Percentiles rank a stretch among this genome's conserved stretches.
phyloP scores from a whole-genome alignment of 139 green algal genomes.

The Auxenochlorella protothecoides region DNA sequence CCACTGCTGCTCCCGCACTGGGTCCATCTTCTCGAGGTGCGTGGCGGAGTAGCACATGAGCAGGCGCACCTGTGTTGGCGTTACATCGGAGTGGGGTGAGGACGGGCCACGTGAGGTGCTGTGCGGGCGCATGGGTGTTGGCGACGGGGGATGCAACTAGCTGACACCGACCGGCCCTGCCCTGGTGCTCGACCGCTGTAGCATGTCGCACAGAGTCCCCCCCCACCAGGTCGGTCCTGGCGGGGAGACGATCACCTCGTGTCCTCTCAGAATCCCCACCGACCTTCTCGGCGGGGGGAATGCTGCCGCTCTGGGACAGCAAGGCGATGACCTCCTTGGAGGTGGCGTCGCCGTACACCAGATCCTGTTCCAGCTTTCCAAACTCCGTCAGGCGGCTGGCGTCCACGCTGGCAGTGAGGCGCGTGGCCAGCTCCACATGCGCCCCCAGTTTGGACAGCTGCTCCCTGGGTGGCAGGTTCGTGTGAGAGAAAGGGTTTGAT shows the following conservation, averaged over 20 bases:
- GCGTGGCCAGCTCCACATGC: constrained; percentile 74
- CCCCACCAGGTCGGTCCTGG: too few relatives aligned
- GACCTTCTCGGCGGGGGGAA: constrained; percentile 45
- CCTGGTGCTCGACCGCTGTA: too few relatives aligned
- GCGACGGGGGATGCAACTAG: neutral
- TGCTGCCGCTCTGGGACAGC: constrained; percentile 30
- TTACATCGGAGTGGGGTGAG: too few relatives aligned
- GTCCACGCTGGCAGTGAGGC: constrained; percentile 55
- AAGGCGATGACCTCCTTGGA: constrained; percentile 82
- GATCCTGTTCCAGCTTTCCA: constrained; percentile 88
- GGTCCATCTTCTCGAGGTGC: constrained; percentile 90
- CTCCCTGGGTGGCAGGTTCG: constrained; percentile 35
- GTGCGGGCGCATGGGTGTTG: neutral
- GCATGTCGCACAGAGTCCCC: too few relatives aligned
- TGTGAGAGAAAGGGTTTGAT: too few relatives aligned
- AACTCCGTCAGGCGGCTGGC: constrained; percentile 58
- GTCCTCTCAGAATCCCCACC: neutral
- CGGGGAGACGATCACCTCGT: too few relatives aligned
- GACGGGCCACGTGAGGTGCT: too few relatives aligned
- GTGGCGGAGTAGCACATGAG: constrained; percentile 89
- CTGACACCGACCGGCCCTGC: neutral
- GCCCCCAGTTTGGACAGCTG: constrained; percentile 62
- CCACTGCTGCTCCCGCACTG: constrained; percentile 59
- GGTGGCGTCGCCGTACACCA: constrained; percentile 88
- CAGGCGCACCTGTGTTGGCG: constrained; percentile 55